Percentiles rank a stretch among this genome's conserved stretches.
phyloP scores from a whole-genome alignment of 1,284 basidiomycete species.

The Fomes fomentarius region DNA sequence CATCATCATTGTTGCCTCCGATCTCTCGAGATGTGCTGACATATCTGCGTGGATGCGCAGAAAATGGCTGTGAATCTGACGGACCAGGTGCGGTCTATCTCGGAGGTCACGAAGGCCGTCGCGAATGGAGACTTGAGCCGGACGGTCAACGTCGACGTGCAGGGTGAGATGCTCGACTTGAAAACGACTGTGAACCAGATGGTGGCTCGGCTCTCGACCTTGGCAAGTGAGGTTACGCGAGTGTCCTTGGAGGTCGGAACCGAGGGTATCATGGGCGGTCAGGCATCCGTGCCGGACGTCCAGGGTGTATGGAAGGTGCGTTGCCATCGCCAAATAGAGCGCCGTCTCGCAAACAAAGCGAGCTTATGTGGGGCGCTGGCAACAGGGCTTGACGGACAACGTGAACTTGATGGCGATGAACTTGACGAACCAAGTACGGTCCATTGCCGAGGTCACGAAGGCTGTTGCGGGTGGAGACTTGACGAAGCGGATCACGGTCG shows the following conservation, averaged over 20 bases:
- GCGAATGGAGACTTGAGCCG: slow-evolving; percentile 90
- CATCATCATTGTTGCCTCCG: too few species aligned
- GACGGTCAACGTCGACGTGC: slow-evolving; percentile 93
- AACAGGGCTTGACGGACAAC: slow-evolving; percentile 73
- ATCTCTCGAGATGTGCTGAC: background rate
- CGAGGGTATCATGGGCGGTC: slow-evolving; percentile 95
- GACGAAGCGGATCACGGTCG: slow-evolving; percentile 88
- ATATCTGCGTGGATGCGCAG: slow-evolving; percentile 29
- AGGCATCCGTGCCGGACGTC: slow-evolving; percentile 86
- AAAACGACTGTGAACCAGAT: slow-evolving; percentile 92
- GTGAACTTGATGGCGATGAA: slow-evolving; percentile 94
- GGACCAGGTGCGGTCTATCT: slow-evolving; percentile 96
- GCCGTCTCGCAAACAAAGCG: too few species aligned
- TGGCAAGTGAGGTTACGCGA: slow-evolving; percentile 86
- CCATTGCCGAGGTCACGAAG: slow-evolving; percentile 85
- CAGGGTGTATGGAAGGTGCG: slow-evolving; percentile 90
- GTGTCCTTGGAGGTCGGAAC: slow-evolving; percentile 93
- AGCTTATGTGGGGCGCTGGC: too few species aligned
- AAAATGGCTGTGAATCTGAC: slow-evolving; percentile 95
- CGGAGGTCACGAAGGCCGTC: slow-evolving; percentile 96
- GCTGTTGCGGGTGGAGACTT: slow-evolving; percentile 90
- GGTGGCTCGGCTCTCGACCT: slow-evolving; percentile 84
- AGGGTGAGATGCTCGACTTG: slow-evolving; percentile 96
- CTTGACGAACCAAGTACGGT: slow-evolving; percentile 90
- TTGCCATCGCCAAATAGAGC: background rate